A percentile compares a stretch with the other conserved stretches of the same genome.
Evolutionary conservation across 768 basidiomycete species (phyloP).

Genomic region (Boletus patriciae): DNA sequence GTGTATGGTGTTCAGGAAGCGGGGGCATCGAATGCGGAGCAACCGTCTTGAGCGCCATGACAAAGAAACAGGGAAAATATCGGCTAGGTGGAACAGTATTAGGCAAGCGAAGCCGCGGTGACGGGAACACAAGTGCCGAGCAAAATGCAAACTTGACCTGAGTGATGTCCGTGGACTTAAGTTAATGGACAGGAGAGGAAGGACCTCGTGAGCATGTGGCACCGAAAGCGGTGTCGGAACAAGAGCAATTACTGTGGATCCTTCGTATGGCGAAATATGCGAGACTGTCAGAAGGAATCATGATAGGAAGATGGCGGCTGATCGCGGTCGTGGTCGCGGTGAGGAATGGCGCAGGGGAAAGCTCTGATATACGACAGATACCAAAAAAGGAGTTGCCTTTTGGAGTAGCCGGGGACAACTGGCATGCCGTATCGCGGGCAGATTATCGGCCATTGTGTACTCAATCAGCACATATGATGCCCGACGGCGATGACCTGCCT

Average conservation of each 20-base stretch:
- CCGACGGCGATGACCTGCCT: constrained; percentile 11
- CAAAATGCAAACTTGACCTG: constrained; percentile 29
- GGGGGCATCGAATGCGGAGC: constrained; percentile 26
- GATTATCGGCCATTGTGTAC: constrained; percentile 31
- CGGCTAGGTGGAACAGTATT: constrained; percentile 29
- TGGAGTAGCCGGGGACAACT: constrained; percentile 16
- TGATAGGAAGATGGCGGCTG: constrained; percentile 9
- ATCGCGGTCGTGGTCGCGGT: constrained; percentile 14
- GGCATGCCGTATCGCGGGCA: constrained; percentile 29
- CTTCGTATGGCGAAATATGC: constrained; percentile 14
- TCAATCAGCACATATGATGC: constrained; percentile 9
- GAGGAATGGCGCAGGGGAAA: neutral
- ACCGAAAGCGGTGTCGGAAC: constrained; percentile 33
- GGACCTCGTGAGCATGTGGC: constrained; percentile 37
- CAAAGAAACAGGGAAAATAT: constrained; percentile 35
- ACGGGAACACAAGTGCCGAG: constrained; percentile 38
- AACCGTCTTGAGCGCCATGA: constrained; percentile 26
- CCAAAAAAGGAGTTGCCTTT: constrained; percentile 29
- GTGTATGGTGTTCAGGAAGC: constrained; percentile 23
- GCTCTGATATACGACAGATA: constrained; percentile 14
- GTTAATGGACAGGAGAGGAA: constrained; percentile 39
- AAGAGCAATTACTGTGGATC: constrained; percentile 22
- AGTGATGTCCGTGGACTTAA: constrained; percentile 41
- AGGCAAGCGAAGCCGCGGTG: constrained; percentile 40
- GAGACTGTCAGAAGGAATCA: constrained; percentile 2